These are phyloP conservation scores for Barbarea vulgaris DNA, from an alignment of 345 rosid species.

Conservation along the genomic window DNA sequence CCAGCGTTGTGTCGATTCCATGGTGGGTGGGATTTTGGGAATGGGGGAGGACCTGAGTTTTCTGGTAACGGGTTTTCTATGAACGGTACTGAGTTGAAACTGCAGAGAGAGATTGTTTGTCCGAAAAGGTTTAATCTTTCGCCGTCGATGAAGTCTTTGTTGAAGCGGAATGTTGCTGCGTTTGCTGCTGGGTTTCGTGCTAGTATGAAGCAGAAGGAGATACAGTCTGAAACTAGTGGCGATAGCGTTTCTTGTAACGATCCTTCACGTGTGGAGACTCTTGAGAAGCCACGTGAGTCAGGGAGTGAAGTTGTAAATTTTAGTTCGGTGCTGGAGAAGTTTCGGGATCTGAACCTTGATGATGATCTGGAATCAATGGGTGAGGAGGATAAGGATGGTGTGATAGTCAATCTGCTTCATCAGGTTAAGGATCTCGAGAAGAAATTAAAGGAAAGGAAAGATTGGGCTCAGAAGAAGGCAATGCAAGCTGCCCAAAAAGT, in stretches of 20 bases:
- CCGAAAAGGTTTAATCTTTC: constrained; percentile 87
- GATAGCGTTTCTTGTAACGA: constrained; percentile 32
- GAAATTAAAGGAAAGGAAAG: constrained; percentile 81
- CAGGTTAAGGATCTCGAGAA: constrained; percentile 77
- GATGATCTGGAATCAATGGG: constrained; percentile 58
- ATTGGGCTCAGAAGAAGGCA: constrained; percentile 94
- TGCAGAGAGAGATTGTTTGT: constrained; percentile 73
- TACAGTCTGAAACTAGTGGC: constrained; percentile 44
- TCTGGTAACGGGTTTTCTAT: constrained; percentile 58
- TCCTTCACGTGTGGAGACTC: constrained; percentile 42
- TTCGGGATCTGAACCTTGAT: constrained; percentile 76
- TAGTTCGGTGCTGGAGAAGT: constrained; percentile 58
- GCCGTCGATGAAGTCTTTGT: constrained; percentile 73
- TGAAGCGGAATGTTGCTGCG: constrained; percentile 81
- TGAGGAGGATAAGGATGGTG: constrained; percentile 73
- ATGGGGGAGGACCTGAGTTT: constrained; percentile 51
- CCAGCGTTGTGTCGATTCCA: constrained; percentile 74
- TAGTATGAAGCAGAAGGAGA: constrained; percentile 55
- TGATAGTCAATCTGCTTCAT: constrained; percentile 59
- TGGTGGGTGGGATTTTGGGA: constrained; percentile 83
- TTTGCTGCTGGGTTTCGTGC: constrained; percentile 89
- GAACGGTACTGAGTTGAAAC: constrained; percentile 45
- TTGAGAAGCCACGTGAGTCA: constrained; percentile 48
- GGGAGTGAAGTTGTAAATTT: constrained; percentile 57
- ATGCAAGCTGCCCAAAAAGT: constrained; percentile 94